These are phyloP conservation scores for Stagonosporopsis tanaceti DNA, from an alignment of 2,329 filamentous ascomycete species.

Conservation along the genomic window DNA sequence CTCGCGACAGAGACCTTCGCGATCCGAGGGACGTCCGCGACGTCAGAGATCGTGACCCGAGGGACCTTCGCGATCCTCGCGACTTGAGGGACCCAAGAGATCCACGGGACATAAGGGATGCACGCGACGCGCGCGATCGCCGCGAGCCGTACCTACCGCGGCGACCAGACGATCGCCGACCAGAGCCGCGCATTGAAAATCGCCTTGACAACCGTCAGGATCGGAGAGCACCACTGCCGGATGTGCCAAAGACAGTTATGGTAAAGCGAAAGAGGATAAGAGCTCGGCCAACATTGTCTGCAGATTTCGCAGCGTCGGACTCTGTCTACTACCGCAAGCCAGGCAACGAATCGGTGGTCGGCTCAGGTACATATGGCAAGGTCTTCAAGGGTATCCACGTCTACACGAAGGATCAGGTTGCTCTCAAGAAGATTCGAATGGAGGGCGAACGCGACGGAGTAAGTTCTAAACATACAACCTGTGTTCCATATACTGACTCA, in stretches of 20 bases:
- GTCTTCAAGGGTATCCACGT: slow-evolving; percentile 94
- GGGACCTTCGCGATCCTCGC: slow-evolving; percentile 29
- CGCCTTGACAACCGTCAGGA: slow-evolving; percentile 50
- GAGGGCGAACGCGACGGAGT: slow-evolving; percentile 85
- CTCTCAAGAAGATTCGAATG: slow-evolving; percentile 91
- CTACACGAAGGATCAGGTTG: slow-evolving; percentile 85
- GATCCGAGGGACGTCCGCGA: slow-evolving; percentile 31
- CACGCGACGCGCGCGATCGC: slow-evolving; percentile 39
- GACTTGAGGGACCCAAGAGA: slow-evolving; percentile 28
- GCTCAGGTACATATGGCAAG: slow-evolving; percentile 94
- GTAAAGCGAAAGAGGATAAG: slow-evolving; percentile 75
- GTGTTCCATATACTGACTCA: slow-evolving; percentile 32
- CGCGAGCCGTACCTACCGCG: slow-evolving; percentile 40
- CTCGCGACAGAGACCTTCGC: slow-evolving; percentile 27
- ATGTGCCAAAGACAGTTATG: slow-evolving; percentile 60
- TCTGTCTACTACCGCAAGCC: slow-evolving; percentile 96
- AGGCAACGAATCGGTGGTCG: slow-evolving; percentile 96
- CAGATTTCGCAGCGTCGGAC: slow-evolving; percentile 78
- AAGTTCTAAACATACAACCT: slow-evolving; percentile 33
- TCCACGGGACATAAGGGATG: slow-evolving; percentile 29
- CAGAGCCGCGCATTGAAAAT: slow-evolving; percentile 33
- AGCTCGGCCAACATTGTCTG: slow-evolving; percentile 71
- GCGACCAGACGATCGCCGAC: slow-evolving; percentile 37
- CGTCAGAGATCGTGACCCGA: slow-evolving; percentile 28
- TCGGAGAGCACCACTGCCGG: slow-evolving; percentile 49